phyloP scores from a whole-genome alignment of 2,329 filamentous ascomycete species.

The Colletotrichum salicis region DNA sequence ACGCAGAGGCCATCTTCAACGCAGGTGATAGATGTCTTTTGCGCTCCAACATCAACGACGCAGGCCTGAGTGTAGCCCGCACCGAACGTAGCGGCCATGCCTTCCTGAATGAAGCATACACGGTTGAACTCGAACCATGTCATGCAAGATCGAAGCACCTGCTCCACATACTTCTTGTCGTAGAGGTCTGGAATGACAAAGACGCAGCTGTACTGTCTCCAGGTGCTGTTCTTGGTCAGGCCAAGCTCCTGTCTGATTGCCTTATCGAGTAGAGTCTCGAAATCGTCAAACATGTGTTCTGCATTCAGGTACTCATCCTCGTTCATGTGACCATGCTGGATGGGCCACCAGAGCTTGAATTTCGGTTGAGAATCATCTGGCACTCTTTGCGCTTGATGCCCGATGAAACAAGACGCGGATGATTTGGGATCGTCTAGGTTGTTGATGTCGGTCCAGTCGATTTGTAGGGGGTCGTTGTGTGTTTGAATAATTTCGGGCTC shows the following conservation, averaged over 20 bases:
- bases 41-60: constrained; percentile 94
- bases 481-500: constrained; percentile 88
- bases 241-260: constrained; percentile 88
- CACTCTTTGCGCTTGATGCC: constrained; percentile 83
- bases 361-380: constrained; percentile 89
- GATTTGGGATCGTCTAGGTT: constrained; percentile 72
- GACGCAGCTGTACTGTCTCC: constrained; percentile 94
- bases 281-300: constrained; percentile 84
- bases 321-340: constrained; percentile 87
- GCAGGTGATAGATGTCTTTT: constrained; percentile 97
- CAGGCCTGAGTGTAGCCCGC: constrained; percentile 94
- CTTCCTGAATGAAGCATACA: constrained; percentile 96
- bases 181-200: constrained; percentile 97
- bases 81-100: constrained; percentile 92
- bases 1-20: constrained; percentile 96
- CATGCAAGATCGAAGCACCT: constrained; percentile 85
- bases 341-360: constrained; percentile 93
- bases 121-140: constrained; percentile 89
- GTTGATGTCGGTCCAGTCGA: constrained; percentile 92
- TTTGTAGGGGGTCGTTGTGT: constrained; percentile 92
- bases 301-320: constrained; percentile 87
- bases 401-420: constrained; percentile 75
- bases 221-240: constrained; percentile 79
- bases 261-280: constrained; percentile 86
- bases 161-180: constrained; percentile 91